Evolutionary conservation across 805 yeast species (phyloP).

Genomic region (Starmerella powellii): DNA sequence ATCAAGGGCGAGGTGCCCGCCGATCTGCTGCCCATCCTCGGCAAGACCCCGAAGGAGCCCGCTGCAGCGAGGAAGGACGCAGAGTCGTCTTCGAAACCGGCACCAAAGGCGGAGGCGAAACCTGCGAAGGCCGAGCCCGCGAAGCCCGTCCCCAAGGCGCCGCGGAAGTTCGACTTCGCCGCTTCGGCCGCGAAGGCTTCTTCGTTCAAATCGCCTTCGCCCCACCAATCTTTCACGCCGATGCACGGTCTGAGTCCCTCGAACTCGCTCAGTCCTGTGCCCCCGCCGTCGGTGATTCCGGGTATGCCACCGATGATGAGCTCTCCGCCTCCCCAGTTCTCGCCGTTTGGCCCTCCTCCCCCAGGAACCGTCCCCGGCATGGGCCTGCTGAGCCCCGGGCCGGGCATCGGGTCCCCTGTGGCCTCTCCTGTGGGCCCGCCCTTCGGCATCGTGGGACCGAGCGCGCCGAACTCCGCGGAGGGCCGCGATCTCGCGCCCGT

Average conservation of each 20-base stretch:
- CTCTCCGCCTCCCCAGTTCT: conserved; percentile 5
- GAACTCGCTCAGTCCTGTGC: conserved; percentile 7
- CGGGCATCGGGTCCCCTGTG: conserved; percentile 17
- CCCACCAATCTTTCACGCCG: conserved; percentile 19
- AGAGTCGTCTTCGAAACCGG: neutral
- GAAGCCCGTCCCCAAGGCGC: neutral
- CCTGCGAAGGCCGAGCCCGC: neutral
- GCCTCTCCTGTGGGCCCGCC: neutral
- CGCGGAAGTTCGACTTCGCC: conserved; percentile 39
- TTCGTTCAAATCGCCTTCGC: conserved; percentile 50
- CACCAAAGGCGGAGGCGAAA: too few species aligned
- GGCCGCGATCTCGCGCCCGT: neutral
- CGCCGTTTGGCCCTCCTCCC: conserved; percentile 11
- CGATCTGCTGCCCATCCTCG: conserved; percentile 55
- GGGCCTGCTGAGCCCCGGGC: conserved; percentile 11
- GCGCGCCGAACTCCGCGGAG: neutral
- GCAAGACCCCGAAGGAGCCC: conserved; percentile 23
- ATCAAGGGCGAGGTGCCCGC: conserved; percentile 43
- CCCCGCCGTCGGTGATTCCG: too few species aligned
- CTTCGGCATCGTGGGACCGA: neutral
- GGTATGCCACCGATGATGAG: conserved; percentile 19
- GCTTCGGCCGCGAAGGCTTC: conserved; percentile 56
- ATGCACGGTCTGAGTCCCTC: neutral
- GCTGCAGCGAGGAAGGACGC: neutral
- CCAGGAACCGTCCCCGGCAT: conserved; percentile 17